phyloP scores from a whole-genome alignment of 345 rosid genomes.

The Combretum micranthum region DNA sequence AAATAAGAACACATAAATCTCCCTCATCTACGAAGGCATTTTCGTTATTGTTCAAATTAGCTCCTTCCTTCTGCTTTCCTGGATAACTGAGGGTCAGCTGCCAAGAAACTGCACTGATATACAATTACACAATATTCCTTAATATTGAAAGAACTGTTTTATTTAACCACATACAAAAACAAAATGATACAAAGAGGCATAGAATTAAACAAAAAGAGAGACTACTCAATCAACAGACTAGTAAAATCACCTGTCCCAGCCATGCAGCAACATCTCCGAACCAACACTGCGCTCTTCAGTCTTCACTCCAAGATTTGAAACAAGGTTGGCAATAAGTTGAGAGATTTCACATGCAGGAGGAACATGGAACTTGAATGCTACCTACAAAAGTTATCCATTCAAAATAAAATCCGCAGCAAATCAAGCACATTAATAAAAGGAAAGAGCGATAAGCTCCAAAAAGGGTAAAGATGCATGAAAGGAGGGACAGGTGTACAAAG shows the following conservation, averaged over 20 bases:
- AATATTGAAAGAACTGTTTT: background rate
- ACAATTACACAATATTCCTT: background rate
- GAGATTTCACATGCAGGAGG: slow-evolving; percentile 67
- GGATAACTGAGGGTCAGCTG: slow-evolving; percentile 61
- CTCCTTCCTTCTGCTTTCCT: slow-evolving; percentile 35
- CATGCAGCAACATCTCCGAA: slow-evolving; percentile 69
- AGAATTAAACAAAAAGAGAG: background rate
- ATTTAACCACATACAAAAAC: background rate
- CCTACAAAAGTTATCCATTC: slow-evolving; percentile 30
- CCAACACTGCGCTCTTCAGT: slow-evolving; percentile 66
- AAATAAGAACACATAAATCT: slow-evolving; percentile 70
- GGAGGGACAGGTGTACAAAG: too few species aligned
- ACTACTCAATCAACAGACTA: background rate
- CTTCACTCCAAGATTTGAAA: slow-evolving; percentile 65
- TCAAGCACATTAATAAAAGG: background rate
- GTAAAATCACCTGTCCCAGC: slow-evolving; percentile 75
- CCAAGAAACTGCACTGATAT: slow-evolving; percentile 85
- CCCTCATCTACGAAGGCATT: slow-evolving; percentile 25
- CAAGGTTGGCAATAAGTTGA: slow-evolving; percentile 74
- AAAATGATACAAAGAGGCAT: background rate
- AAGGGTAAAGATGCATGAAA: too few species aligned
- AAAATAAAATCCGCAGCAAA: slow-evolving; percentile 4
- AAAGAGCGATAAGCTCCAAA: background rate
- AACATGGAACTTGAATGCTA: slow-evolving; percentile 75
- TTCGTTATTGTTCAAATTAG: slow-evolving; percentile 19